Conservation (phyloP, 495 filamentous ascomycete species). For the Penicillium chermesinum region DNA sequence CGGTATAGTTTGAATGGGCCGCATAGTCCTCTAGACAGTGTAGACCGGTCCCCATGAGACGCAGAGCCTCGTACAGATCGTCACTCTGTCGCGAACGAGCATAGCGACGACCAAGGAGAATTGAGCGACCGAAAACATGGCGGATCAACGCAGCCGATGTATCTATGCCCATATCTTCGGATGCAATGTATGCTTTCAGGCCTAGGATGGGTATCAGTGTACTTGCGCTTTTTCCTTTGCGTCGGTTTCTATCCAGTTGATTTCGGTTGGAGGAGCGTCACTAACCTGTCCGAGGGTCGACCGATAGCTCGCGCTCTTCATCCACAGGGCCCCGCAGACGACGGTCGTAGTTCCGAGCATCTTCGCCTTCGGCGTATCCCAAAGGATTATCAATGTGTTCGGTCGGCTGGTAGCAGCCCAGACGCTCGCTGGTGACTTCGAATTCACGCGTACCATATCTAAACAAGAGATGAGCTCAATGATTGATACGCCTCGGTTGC, state of each 20-base stretch:
- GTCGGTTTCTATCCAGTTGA: background rate
- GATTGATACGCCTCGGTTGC: background rate
- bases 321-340: constrained; percentile 78
- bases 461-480: constrained; percentile 42
- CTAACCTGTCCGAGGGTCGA: constrained; percentile 61
- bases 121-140: constrained; percentile 61
- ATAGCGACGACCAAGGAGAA: constrained; percentile 70
- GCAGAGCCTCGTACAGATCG: constrained; percentile 79
- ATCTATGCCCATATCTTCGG: constrained; percentile 66
- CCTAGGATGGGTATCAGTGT: constrained; percentile 34
- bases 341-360: constrained; percentile 74
- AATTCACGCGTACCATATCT: constrained; percentile 87
- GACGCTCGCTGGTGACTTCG: constrained; percentile 79
- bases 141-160: constrained; percentile 73
- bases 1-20: constrained; percentile 86
- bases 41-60: constrained; percentile 76
- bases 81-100: constrained; percentile 53
- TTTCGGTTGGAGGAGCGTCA: background rate
- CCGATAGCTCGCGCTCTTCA: constrained; percentile 67
- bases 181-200: constrained; percentile 88
- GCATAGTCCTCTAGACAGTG: constrained; percentile 93
- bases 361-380: constrained; percentile 74
- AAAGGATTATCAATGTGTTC: constrained; percentile 85
- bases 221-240: too few species aligned
- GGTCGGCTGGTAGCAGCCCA: constrained; percentile 84